A percentile compares a stretch with the other conserved stretches of the same genome.
Evolutionary conservation across 2,329 filamentous ascomycete genomes (phyloP).

Genomic region (Penicillium sp.): DNA sequence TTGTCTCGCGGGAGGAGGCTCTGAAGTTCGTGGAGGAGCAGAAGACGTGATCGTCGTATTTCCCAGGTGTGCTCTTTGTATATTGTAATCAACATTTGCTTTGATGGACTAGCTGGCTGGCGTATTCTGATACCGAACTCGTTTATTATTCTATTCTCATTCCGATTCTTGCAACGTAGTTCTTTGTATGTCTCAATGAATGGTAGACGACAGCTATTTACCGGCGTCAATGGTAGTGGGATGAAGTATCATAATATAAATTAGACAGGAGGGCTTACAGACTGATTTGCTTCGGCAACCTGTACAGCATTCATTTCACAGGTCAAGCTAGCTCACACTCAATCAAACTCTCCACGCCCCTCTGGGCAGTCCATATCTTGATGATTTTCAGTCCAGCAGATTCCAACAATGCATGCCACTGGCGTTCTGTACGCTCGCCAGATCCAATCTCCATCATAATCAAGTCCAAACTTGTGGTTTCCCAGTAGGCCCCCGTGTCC

Average conservation of each 20-base stretch:
- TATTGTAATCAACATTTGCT: constrained; percentile 9
- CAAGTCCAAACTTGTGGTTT: constrained; percentile 32
- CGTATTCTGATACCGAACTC: constrained; percentile 15
- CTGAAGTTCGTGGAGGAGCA: constrained; percentile 91
- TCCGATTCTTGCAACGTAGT: background rate
- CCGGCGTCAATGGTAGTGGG: background rate
- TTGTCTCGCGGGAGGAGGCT: constrained; percentile 76
- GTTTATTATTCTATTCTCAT: background rate
- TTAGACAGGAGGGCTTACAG: background rate
- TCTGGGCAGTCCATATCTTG: constrained; percentile 23
- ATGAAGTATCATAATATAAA: background rate
- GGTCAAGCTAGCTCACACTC: constrained; percentile 17
- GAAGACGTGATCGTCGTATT: constrained; percentile 31
- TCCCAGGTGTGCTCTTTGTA: constrained; percentile 4
- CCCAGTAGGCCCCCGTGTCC: constrained; percentile 25
- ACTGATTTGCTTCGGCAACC: background rate
- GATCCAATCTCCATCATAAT: constrained; percentile 37
- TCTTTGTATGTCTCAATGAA: background rate
- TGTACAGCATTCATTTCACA: background rate
- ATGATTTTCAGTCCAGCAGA: constrained; percentile 31
- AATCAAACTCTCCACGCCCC: constrained; percentile 19
- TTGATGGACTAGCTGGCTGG: constrained; percentile 13
- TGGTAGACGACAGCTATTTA: background rate
- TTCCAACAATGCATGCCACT: constrained; percentile 31
- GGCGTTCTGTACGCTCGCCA: constrained; percentile 34